Conservation (phyloP, 1,284 basidiomycete species). For the Mycosarcoma maydis region DNA sequence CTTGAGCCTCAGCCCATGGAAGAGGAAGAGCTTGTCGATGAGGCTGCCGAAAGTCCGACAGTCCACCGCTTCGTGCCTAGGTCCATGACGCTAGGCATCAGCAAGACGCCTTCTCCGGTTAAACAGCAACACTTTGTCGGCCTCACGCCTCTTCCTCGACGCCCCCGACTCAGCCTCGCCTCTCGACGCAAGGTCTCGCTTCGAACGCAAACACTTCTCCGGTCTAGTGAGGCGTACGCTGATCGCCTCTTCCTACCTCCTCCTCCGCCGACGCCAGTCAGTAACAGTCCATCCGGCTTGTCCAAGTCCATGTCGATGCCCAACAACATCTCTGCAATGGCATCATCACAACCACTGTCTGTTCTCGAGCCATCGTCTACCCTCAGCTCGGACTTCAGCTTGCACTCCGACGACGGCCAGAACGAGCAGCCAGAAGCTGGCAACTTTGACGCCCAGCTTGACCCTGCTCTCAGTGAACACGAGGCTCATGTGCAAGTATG, state of each 20-base stretch:
- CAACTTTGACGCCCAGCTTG: constrained; percentile 22
- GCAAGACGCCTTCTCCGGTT: constrained; percentile 42
- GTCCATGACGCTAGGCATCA: constrained; percentile 28
- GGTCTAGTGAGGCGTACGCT: constrained; percentile 40
- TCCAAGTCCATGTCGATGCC: constrained; percentile 47
- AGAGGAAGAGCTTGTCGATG: constrained; percentile 7
- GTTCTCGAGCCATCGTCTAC: constrained; percentile 12
- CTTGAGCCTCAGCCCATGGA: constrained; percentile 21
- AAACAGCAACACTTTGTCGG: constrained; percentile 40
- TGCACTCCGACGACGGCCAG: not conserved
- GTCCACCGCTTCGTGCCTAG: constrained; percentile 11
- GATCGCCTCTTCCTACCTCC: constrained; percentile 46
- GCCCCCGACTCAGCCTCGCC: constrained; percentile 41
- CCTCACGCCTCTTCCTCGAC: constrained; percentile 40
- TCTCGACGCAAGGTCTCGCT: constrained; percentile 42
- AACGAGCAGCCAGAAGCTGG: not conserved
- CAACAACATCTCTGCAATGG: constrained; percentile 21
- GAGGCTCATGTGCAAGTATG: constrained; percentile 8
- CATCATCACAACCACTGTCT: not conserved
- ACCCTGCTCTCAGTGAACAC: constrained; percentile 24
- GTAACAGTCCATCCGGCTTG: constrained; percentile 8
- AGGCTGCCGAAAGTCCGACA: not conserved
- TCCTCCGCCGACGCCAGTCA: constrained; percentile 17
- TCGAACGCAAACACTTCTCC: constrained; percentile 45
- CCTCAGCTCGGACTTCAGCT: not conserved